Base-by-base conservation (phyloP, 1,284 basidiomycete species). In the Leccinum solheimii region DNA sequence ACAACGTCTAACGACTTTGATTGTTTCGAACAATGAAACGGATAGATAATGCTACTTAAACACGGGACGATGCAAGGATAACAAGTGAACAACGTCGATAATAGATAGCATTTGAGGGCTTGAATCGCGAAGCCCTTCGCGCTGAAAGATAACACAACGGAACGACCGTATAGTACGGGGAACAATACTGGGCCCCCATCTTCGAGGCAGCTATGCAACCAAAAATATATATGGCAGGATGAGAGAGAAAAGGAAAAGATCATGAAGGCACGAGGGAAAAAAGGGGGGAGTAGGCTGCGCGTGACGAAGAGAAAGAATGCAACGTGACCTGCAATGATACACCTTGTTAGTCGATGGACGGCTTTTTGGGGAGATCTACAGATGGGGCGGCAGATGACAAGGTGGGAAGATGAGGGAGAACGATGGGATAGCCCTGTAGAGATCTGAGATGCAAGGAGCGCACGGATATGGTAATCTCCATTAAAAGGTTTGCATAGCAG, bases 21-120 rank as follows among this genome's bases (percentile, higher is more conserved):
- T 26, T 26, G 23, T 26, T 26, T 26, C 23, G 23, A 26, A 26
- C 23, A 26, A 26, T 26, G 23, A 26, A 26, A 26, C 23, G 23
- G 3, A 26, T 26, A 26, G 23, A 26, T 26, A 26, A 26, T 26
- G 23, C 23, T 26, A 26, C 23, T 26, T 26, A 26, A 26, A 26
- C 23, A 26, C 23, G 23, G 23, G 23, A 26, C 23, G 23, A 26
- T 26, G 23, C 23, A 26, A 26, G 23, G 23, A 21, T 21, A 45
- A n/a, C 38, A 38, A 26, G 26, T 38, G 40, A 10, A 14, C 14
- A 26, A 27, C 43, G 49, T 30, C 36, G 43, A 49, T 57, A 64
- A 65, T 58, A 66, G 53, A 71, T 73, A 69, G 62, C 71, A 72
- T 71, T 71, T 70, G 59, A 78, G 30, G 79, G 75, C 40, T 43